phyloP scores from a whole-genome alignment of 1,284 basidiomycete genomes.

The Fomitopsis schrenkii region DNA sequence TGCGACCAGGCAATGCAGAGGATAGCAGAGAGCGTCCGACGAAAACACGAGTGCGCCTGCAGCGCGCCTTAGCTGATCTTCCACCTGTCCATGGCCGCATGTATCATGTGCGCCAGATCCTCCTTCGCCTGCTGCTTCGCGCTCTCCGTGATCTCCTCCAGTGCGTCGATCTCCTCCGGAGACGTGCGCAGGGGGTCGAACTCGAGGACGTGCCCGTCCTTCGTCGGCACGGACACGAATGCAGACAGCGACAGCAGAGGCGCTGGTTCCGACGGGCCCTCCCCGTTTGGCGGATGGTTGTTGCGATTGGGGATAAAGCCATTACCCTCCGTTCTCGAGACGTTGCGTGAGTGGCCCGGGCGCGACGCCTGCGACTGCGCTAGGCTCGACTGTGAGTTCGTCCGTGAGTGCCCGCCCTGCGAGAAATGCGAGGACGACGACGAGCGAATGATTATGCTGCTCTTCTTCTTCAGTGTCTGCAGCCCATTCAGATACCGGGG shows the following conservation, averaged over 20 bases:
- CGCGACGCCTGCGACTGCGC: slow-evolving; percentile 26
- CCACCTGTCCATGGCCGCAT: slow-evolving; percentile 72
- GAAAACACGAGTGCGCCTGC: not conserved
- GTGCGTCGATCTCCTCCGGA: slow-evolving; percentile 60
- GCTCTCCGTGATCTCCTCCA: slow-evolving; percentile 72
- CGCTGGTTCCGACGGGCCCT: slow-evolving; percentile 12
- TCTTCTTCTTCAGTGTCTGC: slow-evolving; percentile 42
- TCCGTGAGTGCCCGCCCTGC: slow-evolving; percentile 36
- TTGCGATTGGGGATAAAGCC: slow-evolving; percentile 5
- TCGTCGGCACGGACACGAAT: slow-evolving; percentile 63
- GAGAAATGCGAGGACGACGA: slow-evolving; percentile 46
- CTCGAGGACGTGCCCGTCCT: slow-evolving; percentile 72
- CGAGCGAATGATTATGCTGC: slow-evolving; percentile 61
- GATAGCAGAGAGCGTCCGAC: not conserved
- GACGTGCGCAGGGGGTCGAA: slow-evolving; percentile 74
- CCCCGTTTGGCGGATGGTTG: slow-evolving; percentile 22
- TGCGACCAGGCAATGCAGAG: not conserved
- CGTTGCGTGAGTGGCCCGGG: slow-evolving; percentile 37
- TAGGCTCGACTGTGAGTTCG: slow-evolving; percentile 45
- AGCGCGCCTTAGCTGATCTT: slow-evolving; percentile 35
- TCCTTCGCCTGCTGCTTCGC: slow-evolving; percentile 76
- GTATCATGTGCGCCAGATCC: slow-evolving; percentile 67
- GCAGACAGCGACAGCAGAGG: slow-evolving; percentile 18
- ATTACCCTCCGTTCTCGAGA: slow-evolving; percentile 30
- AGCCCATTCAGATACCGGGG: slow-evolving; percentile 13